Base-by-base conservation (phyloP, 768 basidiomycete genomes). In the Mycena rebaudengoi region DNA sequence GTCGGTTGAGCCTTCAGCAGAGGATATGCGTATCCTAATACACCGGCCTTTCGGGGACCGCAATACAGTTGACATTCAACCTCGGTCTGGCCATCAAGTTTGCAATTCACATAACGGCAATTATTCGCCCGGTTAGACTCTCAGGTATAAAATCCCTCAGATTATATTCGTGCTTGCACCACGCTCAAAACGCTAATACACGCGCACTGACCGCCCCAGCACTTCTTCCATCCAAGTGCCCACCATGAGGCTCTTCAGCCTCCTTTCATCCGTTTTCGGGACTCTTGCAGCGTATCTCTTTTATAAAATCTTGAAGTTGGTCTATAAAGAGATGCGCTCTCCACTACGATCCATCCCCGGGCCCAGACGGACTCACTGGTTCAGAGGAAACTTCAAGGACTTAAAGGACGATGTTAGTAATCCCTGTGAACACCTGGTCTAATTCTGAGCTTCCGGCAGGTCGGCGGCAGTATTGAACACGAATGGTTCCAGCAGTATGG, bases 401-500 rank as follows among this genome's bases (percentile, higher is more conserved):
- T 58, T 80, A 1, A 40, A 49, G 30, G 49, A 71, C 0, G 73
- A 69, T 2, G 78, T 76, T 32, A 43, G 66, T 51, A 6, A 18
- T 18, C 28, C 5, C 41, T 30, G 25, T 26, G 13, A 14, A 21
- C 35, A 5, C 11, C 13, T 44, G 16, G 6, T 13, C 21, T 29
- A 2, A 12, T 23, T 74, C 10, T 54, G 62, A n/a, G 58, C 61
- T 1, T 54, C 30, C 12, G 40, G 60, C 16, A 49, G 29, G n/a
- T 25, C 1, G 51, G 74, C 7, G 59, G n/a, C n/a, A n/a, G n/a
- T n/a, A n/a, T 82, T 1, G 74, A 81, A 21, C 80, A 84, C 40
- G 66, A 80, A 69, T 88, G 87, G 87, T 64, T 80, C 1, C 68
- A 74, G 32, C 68, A 84, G 61, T 84, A 86, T 64, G 88, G 88